A percentile compares a stretch with the other conserved stretches of the same genome.
Conservation (phyloP, 257 asterid genomes). For the Solanum clarkiae region DNA sequence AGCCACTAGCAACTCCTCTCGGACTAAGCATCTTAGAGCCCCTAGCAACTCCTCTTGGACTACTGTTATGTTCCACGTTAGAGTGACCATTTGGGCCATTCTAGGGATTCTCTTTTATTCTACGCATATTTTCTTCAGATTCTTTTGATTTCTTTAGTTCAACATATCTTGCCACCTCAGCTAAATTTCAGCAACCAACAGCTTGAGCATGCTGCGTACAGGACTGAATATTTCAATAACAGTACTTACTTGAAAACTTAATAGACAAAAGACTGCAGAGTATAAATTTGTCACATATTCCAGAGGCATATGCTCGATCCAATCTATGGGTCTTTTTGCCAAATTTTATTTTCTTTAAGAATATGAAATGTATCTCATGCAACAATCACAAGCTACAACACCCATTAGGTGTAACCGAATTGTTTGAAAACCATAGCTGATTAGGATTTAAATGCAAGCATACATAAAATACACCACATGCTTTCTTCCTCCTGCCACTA, state of each 20-base stretch:
- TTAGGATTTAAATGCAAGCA: not conserved
- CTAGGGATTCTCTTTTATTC: constrained; percentile 49
- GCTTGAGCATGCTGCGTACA: constrained; percentile 75
- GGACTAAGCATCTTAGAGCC: constrained; percentile 20
- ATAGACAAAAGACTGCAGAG: not conserved
- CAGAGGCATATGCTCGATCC: not conserved
- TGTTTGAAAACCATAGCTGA: not conserved
- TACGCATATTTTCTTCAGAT: constrained; percentile 42
- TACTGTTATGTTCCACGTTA: constrained; percentile 41
- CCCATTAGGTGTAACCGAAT: not conserved
- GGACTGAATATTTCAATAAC: not conserved
- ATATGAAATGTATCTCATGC: not conserved
- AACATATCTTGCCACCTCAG: constrained; percentile 67
- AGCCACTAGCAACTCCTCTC: too few relatives aligned
- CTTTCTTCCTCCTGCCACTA: not conserved
- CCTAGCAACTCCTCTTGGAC: constrained; percentile 35
- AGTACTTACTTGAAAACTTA: not conserved
- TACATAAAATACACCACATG: not conserved
- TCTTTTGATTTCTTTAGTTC: constrained; percentile 59
- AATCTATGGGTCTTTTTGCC: not conserved
- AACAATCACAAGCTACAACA: not conserved
- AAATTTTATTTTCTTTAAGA: not conserved
- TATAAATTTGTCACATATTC: not conserved
- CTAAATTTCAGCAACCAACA: constrained; percentile 69
- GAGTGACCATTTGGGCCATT: constrained; percentile 51